Evolutionary conservation across 75 land plant genomes (phyloP), one percentile per base, ranked within the genome.

Genomic region (Isoetes taiwanensis): DNA sequence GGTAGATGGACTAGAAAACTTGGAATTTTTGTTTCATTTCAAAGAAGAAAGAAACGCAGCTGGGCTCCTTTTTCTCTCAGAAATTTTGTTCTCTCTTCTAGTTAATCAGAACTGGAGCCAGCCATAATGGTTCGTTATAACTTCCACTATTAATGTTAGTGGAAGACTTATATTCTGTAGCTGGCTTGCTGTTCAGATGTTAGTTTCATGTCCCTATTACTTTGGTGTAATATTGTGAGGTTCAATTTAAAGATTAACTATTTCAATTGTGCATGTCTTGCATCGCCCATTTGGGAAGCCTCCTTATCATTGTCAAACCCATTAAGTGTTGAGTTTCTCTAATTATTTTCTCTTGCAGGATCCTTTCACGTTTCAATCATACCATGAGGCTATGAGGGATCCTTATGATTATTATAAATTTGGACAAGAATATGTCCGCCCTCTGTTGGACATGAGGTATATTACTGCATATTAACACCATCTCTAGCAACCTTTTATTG

Each of bases 341-440:
- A 37, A 37, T 14, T 10, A 14, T n/a, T 37, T 37, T 10, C 14
- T 16, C 5, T 8, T 57, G 59, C 79, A 93, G 98, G 83, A 84
- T 17, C 90, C 98, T 16, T 93, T 77, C 67, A 68, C 70, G 29
- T 93, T 93, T 66, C 12, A 69, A 30, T 48, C 89, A 28, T 62
- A 84, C 68, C 98, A 93, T 63, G 66, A 73, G 55, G 80, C 78
- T 20, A 65, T 87, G 29, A 64, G 84, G 64, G 84, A 87, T 43
- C 98, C 98, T 23, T 93, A 78, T 81, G 98, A 93, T 66, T 93
- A 93, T 62, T 93, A 87, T 69, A 79, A 53, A 59, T 87, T 93
- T 73, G 98, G 95, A 58, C 98, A 93, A 60, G 78, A 87, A 57
- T 93, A 93, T 61, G 74, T 93, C 21, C 77, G 95, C 8, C 95